phyloP scores from a whole-genome alignment of 2,329 filamentous ascomycete genomes.

The Calonectria honghensis region DNA sequence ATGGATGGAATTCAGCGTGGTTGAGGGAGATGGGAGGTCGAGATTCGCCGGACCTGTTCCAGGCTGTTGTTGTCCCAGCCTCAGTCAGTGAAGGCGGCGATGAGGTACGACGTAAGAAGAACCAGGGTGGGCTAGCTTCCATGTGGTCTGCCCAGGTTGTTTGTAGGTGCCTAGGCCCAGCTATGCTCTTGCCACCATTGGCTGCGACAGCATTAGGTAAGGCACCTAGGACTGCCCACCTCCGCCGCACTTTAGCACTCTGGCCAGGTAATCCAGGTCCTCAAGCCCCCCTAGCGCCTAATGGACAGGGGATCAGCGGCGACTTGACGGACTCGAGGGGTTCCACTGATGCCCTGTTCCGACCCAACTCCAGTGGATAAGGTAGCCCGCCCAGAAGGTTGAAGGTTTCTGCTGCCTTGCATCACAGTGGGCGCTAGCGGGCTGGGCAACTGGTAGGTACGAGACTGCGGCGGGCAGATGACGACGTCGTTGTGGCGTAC shows the following conservation, averaged over 20 bases:
- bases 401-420: constrained; percentile 37
- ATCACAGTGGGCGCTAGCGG: constrained; percentile 36
- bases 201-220: constrained; percentile 26
- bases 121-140: constrained; percentile 47
- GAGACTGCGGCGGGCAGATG: constrained; percentile 43
- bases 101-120: constrained; percentile 50
- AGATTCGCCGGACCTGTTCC: constrained; percentile 47
- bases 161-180: constrained; percentile 36
- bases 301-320: constrained; percentile 20
- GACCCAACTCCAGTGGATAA: constrained; percentile 33
- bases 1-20: constrained; percentile 40
- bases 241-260: constrained; percentile 15
- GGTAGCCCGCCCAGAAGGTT: constrained; percentile 8
- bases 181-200: constrained; percentile 23
- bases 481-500: constrained; percentile 54
- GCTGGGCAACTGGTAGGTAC: constrained; percentile 8
- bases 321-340: constrained; percentile 20
- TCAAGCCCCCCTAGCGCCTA: constrained; percentile 18
- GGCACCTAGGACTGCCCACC: background rate
- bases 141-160: constrained; percentile 27
- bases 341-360: constrained; percentile 29
- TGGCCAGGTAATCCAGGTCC: constrained; percentile 30
- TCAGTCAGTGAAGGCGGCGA: constrained; percentile 48
- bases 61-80: constrained; percentile 52
- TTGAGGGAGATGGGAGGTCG: constrained; percentile 47